Conservation (phyloP, 2,329 filamentous ascomycete species). For the Ilyonectria mors-panacis region DNA sequence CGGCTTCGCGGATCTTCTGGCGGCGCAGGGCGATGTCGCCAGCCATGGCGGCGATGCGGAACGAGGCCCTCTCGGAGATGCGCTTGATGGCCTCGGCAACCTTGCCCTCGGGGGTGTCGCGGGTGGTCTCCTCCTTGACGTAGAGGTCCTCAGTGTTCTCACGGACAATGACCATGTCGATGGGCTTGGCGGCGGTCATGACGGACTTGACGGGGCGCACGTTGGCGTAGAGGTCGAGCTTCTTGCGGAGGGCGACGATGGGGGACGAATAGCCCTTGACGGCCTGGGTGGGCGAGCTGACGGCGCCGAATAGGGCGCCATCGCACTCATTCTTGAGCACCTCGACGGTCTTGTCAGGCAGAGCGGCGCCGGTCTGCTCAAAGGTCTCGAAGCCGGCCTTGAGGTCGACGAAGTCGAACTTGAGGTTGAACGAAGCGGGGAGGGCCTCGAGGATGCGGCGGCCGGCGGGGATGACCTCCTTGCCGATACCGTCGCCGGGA, state of each 20-base stretch:
- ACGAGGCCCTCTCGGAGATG: conserved; percentile 88
- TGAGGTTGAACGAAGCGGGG: conserved; percentile 89
- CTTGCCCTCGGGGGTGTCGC: conserved; percentile 81
- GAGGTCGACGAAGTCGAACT: conserved; percentile 95
- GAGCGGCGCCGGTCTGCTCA: conserved; percentile 87
- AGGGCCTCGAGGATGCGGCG: conserved; percentile 93
- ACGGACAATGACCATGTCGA: conserved; percentile 97
- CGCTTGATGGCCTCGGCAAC: conserved; percentile 98
- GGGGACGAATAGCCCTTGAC: conserved; percentile 97
- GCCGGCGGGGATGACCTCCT: conserved; percentile 96
- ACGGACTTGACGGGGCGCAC: conserved; percentile 95
- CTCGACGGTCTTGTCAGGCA: conserved; percentile 92
- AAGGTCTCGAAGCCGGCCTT: conserved; percentile 95
- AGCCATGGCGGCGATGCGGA: conserved; percentile 91
- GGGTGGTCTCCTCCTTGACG: conserved; percentile 95
- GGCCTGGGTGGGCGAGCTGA: conserved; percentile 89
- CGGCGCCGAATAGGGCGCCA: conserved; percentile 95
- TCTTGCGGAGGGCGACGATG: conserved; percentile 96
- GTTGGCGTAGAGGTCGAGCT: conserved; percentile 95
- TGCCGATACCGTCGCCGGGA: conserved; percentile 97
- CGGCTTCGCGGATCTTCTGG: conserved; percentile 80
- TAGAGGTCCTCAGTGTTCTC: conserved; percentile 99
- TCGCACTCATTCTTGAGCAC: conserved; percentile 93
- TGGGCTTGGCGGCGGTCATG: conserved; percentile 74
- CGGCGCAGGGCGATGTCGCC: conserved; percentile 93